Evolutionary conservation across 768 basidiomycete genomes (phyloP), one percentile per base, ranked within the genome.

Genomic region (Russula emetica): DNA sequence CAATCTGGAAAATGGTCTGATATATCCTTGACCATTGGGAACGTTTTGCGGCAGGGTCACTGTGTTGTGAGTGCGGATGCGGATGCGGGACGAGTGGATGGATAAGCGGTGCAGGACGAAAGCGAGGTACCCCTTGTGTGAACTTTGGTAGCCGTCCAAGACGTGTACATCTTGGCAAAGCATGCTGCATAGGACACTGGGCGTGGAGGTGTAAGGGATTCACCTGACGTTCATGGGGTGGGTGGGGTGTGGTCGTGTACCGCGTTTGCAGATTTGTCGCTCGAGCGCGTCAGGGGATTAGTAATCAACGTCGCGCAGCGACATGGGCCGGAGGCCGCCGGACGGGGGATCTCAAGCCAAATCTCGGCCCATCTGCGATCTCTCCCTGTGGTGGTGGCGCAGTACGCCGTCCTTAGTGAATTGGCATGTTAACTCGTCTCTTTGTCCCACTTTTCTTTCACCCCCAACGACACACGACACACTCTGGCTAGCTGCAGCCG

Each of bases 331-430:
- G 10, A 30, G 8, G 3, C 30, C 4, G 22, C 24, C 6, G 1
- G 20, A 11, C 56, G 62, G 62, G 62, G 22, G 62, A 63, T 63
- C 56, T 62, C 38, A 52, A 24, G 50, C 34, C 34, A 22, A 32
- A 53, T 60, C 59, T 60, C 59, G 51, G 59, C 51, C 44, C 38
- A 44, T 38, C 51, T 38, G 45, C 34, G 24, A 51, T 56, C 45
- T 50, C 42, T 16, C 18, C 44, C 11, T 20, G 3, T 1, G 32
- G 55, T 45, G 57, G 49, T 40, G 36, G 36, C 34, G 34, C 5
- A 2, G 22, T 34, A 59, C 51, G 50, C 58, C 58, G 58, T 50
- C 24, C 16, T 40, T 16, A 18, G 16, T 40, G 16, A 40, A 50
- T 6, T 30, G 18, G 28, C 1, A n/a, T 8, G 26, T 57, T 22